These are phyloP conservation scores for Beauveria asiatica DNA, from an alignment of 2,329 filamentous ascomycete genomes.

Conservation along the genomic window DNA sequence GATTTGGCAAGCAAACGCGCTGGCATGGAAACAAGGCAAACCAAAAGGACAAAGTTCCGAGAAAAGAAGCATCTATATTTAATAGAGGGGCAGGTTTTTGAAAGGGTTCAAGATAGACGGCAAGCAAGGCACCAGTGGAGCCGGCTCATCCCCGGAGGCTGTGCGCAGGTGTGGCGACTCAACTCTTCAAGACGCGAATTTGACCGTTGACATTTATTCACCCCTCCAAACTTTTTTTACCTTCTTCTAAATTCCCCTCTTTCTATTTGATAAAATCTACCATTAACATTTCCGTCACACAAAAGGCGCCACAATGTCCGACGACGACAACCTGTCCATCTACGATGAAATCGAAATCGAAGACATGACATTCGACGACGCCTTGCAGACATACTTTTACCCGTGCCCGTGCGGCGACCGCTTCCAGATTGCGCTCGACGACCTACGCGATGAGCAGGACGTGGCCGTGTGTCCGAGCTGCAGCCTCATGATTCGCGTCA, in stretches of 20 bases:
- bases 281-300: not conserved
- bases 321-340: constrained; percentile 58
- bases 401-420: constrained; percentile 95
- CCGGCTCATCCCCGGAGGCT: constrained; percentile 9
- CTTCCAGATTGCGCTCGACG: constrained; percentile 81
- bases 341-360: constrained; percentile 99
- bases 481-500: constrained; percentile 91
- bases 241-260: too few species aligned
- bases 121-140: not conserved
- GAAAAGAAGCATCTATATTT: not conserved
- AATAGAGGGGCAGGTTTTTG: not conserved
- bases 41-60: not conserved
- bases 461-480: constrained; percentile 97
- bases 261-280: too few species aligned
- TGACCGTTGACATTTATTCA: not conserved
- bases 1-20: not conserved
- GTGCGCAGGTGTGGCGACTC: not conserved
- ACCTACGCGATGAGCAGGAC: constrained; percentile 81
- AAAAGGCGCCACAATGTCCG: constrained; percentile 42
- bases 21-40: constrained; percentile 5
- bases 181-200: not conserved
- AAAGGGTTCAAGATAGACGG: not conserved
- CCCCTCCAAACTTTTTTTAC: not conserved
- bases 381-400: constrained; percentile 84
- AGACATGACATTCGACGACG: constrained; percentile 86